Base-by-base conservation (phyloP, 1,284 basidiomycete species). In the Apiotrichum akiyoshidainum region DNA sequence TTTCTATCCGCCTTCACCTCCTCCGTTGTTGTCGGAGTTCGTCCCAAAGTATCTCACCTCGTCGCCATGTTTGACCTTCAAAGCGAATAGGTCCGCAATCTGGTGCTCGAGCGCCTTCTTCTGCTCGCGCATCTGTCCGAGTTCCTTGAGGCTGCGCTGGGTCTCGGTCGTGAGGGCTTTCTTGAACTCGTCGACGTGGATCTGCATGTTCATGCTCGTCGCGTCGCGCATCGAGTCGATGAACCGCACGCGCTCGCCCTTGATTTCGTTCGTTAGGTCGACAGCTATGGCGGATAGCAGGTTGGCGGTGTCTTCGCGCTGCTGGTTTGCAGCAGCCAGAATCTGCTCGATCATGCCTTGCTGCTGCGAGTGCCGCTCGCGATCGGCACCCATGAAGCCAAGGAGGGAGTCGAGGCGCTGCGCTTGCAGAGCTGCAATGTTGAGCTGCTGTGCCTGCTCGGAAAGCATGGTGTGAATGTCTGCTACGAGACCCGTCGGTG, bases 141-240 rank as follows among this genome's bases (percentile, higher is more conserved):
- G 86, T 67, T 91, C 88, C 58, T 86, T 81, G 84, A 90, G 88
- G 39, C 81, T 80, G 57, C 86, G 78, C 33, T 70, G 55, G 13
- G 91, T 74, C 55, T 79, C 77, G 9, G 65, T 58, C 40, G 68
- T 68, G 14, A 78, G 61, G 6, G 72, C 58, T 58, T 74, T 71
- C 61, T 79, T 78, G 72, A 79, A 79, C 64, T 77, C 86, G 64
- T 91, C 88, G 49, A 92, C 86, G 66, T 92, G 90, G 31, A 83
- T 89, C 71, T 88, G 85, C 9, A 92, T 85, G 64, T 92, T 91
- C 69, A 92, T 88, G 1, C 85, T 84, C 0, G 90, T 92, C 1
- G 90, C 90, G 65, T 90, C 86, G 70, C 88, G 88, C 90, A 92
- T 93, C 17, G 90, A 88, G 66, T 93, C 90, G 12, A 92, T 87